Evolutionary conservation across 805 yeast species (phyloP).

Genomic region (Torulaspora gathmanii): DNA sequence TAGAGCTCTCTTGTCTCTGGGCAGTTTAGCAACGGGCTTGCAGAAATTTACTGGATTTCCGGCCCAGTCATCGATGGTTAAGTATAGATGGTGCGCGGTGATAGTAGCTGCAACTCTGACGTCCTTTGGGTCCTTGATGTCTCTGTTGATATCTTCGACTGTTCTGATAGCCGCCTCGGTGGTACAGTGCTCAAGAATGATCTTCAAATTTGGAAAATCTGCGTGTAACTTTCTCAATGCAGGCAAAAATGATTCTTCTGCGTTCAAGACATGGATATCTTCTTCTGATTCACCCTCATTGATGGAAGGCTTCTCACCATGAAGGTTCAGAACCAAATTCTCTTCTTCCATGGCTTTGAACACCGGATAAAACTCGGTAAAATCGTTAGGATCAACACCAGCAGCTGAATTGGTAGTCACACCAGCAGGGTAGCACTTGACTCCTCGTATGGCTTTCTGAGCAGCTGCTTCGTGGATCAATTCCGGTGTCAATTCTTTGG

Average conservation of each 20-base stretch:
- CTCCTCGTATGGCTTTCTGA: constrained; percentile 68
- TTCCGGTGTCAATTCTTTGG: constrained; percentile 78
- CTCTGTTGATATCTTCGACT: constrained; percentile 57
- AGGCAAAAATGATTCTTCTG: constrained; percentile 89
- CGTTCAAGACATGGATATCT: constrained; percentile 85
- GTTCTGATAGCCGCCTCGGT: constrained; percentile 82
- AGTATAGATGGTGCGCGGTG: constrained; percentile 89
- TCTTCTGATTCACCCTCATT: constrained; percentile 44
- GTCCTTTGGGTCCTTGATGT: constrained; percentile 33
- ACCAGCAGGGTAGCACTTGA: constrained; percentile 98
- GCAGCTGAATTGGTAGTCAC: constrained; percentile 94
- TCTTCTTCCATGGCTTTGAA: constrained; percentile 83
- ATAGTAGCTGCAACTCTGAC: constrained; percentile 82
- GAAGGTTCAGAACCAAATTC: constrained; percentile 75
- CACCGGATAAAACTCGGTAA: constrained; percentile 80
- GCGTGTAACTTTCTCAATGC: constrained; percentile 71
- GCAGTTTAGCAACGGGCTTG: constrained; percentile 95
- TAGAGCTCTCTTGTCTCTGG: constrained; percentile 74
- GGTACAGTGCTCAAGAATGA: constrained; percentile 92
- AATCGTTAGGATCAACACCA: constrained; percentile 93
- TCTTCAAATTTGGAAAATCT: constrained; percentile 81
- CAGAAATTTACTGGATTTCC: constrained; percentile 94
- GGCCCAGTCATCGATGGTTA: constrained; percentile 94
- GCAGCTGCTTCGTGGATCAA: constrained; percentile 73
- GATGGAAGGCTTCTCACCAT: constrained; percentile 88